Evolutionary conservation across 1,284 basidiomycete genomes (phyloP).

Genomic region (Sporisorium sorghi): DNA sequence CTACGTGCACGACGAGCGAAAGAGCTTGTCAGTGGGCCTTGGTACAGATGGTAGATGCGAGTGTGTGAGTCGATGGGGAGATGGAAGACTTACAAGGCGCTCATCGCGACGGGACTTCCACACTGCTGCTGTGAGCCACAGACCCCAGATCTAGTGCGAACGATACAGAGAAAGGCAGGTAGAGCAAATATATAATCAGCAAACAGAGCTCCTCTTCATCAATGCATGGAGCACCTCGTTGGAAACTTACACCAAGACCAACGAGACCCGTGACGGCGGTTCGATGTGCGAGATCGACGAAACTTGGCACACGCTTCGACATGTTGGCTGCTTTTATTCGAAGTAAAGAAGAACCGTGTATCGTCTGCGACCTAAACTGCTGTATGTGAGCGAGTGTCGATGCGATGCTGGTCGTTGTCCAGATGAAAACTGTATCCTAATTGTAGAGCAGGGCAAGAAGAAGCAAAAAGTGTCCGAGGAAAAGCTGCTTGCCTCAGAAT

Average conservation of each 20-base stretch:
- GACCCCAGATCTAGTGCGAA: conserved; percentile 61
- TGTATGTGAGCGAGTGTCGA: not conserved
- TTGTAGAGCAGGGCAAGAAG: not conserved
- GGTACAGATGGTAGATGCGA: not conserved
- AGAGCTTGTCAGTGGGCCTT: not conserved
- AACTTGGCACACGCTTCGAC: conserved; percentile 48
- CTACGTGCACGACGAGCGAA: too few relatives aligned
- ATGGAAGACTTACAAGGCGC: conserved; percentile 38
- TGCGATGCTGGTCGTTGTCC: not conserved
- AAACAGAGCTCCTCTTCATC: not conserved
- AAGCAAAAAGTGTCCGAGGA: not conserved
- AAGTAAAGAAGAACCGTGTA: not conserved
- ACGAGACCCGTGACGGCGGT: conserved; percentile 58
- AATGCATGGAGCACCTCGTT: not conserved
- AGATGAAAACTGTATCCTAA: not conserved
- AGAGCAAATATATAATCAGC: not conserved
- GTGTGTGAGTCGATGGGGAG: not conserved
- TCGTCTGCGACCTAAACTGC: not conserved
- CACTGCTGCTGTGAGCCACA: conserved; percentile 65
- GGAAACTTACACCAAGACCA: conserved; percentile 59
- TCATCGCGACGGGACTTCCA: conserved; percentile 65
- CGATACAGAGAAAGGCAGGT: not conserved
- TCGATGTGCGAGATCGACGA: conserved; percentile 59
- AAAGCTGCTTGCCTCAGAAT: conserved; percentile 15
- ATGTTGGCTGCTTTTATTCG: conserved; percentile 14